Conservation (phyloP, 441 rosid species). For the Populus hybrid region DNA sequence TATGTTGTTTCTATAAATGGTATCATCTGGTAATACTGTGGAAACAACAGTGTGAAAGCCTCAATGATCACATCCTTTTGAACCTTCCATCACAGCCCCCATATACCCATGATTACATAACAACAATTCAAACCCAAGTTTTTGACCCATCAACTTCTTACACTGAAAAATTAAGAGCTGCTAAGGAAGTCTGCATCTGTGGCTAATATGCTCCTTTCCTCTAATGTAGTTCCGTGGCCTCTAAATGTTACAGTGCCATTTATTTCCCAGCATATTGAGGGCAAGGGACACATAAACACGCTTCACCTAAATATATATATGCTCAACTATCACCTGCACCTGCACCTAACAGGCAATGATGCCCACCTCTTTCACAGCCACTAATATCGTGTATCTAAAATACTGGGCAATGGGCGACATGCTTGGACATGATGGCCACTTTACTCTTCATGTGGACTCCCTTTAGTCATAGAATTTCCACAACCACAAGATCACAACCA, state of each 20-base stretch:
- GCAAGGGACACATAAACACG: slow-evolving; percentile 24
- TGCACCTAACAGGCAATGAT: slow-evolving; percentile 38
- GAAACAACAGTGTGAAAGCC: slow-evolving; percentile 24
- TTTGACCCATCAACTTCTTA: slow-evolving; percentile 74
- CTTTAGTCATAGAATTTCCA: slow-evolving; percentile 9
- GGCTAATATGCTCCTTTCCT: slow-evolving; percentile 17
- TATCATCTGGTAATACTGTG: slow-evolving; percentile 19
- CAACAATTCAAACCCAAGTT: slow-evolving; percentile 28
- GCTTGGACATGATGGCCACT: slow-evolving; percentile 30
- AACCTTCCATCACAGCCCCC: slow-evolving; percentile 31
- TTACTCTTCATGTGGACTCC: slow-evolving; percentile 19
- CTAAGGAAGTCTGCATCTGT: slow-evolving; percentile 27
- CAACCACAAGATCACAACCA: slow-evolving; percentile 1
- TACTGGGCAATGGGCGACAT: slow-evolving; percentile 15
- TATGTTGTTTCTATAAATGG: slow-evolving; percentile 19
- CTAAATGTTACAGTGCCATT: slow-evolving; percentile 22
- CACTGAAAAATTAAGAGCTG: slow-evolving; percentile 61
- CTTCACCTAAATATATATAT: background rate
- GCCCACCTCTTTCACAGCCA: slow-evolving; percentile 25
- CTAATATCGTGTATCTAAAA: slow-evolving; percentile 18
- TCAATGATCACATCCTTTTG: slow-evolving; percentile 19
- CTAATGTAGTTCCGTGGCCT: slow-evolving; percentile 11
- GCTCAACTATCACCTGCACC: slow-evolving; percentile 27
- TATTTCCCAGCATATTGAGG: slow-evolving; percentile 26
- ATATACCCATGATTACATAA: slow-evolving; percentile 28